phyloP scores from a whole-genome alignment of 2,329 filamentous ascomycete genomes.

The Colletotrichum lini region DNA sequence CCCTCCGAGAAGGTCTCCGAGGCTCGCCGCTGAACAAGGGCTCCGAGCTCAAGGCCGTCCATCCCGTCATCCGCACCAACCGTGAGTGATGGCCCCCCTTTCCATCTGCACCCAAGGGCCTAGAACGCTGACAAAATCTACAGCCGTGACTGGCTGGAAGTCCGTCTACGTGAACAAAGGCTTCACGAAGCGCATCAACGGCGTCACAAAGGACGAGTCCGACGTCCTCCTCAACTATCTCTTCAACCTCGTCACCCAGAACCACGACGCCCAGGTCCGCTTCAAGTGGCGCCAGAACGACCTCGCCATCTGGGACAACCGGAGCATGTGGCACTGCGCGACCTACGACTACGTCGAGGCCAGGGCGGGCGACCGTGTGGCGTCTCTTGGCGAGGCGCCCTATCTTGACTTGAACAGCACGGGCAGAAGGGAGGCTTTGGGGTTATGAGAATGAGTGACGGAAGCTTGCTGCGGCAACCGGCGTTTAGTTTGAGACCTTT shows the following conservation, averaged over 20 bases:
- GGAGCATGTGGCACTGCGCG: constrained; percentile 65
- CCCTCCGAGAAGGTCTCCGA: constrained; percentile 58
- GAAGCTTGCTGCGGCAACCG: background rate
- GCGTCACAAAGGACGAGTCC: constrained; percentile 67
- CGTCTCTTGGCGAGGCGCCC: constrained; percentile 59
- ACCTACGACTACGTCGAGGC: constrained; percentile 72
- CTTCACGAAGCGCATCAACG: constrained; percentile 69
- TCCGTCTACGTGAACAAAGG: constrained; percentile 66
- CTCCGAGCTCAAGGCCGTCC: constrained; percentile 62
- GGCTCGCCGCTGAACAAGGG: constrained; percentile 73
- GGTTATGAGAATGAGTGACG: constrained; percentile 22
- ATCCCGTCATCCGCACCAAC: constrained; percentile 72
- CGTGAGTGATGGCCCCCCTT: constrained; percentile 46
- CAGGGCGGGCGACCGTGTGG: constrained; percentile 58
- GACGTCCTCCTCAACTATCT: constrained; percentile 65
- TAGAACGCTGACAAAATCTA: constrained; percentile 14
- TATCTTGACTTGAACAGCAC: constrained; percentile 57
- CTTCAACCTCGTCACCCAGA: constrained; percentile 64
- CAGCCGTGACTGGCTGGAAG: constrained; percentile 70
- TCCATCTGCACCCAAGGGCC: background rate
- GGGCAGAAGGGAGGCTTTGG: constrained; percentile 56
- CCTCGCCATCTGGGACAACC: constrained; percentile 77
- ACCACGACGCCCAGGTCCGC: constrained; percentile 71
- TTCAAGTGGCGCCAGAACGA: constrained; percentile 69
- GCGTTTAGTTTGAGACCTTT: constrained; percentile 19